Percentiles rank a stretch among this genome's conserved stretches.
These are phyloP conservation scores for Chrysopogon serrulatus DNA, from an alignment of 176 grass and related monocot genomes.

Conservation along the genomic window DNA sequence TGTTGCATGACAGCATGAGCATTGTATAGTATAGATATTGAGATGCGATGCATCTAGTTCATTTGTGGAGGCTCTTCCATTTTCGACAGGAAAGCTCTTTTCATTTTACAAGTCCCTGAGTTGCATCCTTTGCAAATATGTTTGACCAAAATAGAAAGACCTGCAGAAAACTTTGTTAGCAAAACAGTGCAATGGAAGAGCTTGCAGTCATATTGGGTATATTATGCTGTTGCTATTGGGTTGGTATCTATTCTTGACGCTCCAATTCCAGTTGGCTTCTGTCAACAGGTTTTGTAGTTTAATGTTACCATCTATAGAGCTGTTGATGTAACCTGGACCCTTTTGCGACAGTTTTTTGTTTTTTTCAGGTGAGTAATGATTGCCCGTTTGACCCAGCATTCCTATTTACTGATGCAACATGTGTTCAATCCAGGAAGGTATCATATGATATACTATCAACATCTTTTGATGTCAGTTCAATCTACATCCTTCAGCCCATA, in stretches of 20 bases:
- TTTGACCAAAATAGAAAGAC: neutral
- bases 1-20: too few relatives aligned
- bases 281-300: conserved; percentile 11
- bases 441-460: neutral
- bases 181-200: neutral
- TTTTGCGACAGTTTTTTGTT: neutral
- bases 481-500: neutral
- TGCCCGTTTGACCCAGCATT: neutral
- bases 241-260: neutral
- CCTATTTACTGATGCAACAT: conserved; percentile 6
- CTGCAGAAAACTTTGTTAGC: neutral
- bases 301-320: neutral
- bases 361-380: neutral
- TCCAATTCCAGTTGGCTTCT: neutral
- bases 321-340: neutral
- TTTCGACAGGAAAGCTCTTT: neutral
- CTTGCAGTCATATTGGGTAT: neutral
- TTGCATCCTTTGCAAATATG: conserved; percentile 4
- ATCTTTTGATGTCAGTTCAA: neutral
- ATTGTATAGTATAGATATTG: too few relatives aligned
- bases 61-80: neutral
- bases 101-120: neutral
- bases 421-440: neutral
- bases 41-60: too few relatives aligned
- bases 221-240: neutral